phyloP scores from a whole-genome alignment of 805 yeast species.

The Naumovozyma castellii region DNA sequence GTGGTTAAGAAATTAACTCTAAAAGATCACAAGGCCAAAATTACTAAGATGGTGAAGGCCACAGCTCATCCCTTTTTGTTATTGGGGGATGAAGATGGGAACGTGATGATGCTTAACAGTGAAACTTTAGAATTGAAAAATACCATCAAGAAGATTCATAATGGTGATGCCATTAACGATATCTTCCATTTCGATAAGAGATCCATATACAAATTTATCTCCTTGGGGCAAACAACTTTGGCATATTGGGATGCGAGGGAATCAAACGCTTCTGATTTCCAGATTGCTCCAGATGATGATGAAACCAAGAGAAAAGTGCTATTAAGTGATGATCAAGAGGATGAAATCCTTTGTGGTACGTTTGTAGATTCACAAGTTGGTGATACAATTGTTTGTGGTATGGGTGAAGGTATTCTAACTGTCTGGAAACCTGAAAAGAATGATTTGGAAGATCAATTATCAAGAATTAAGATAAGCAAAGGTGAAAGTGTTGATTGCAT shows the following conservation, averaged over 20 bases:
- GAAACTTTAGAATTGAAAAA: constrained; percentile 42
- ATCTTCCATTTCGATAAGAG: constrained; percentile 54
- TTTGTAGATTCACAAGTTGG: constrained; percentile 56
- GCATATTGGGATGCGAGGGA: constrained; percentile 72
- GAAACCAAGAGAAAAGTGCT: constrained; percentile 40
- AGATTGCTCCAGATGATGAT: constrained; percentile 13
- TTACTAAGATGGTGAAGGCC: constrained; percentile 30
- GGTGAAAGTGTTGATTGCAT: constrained; percentile 69
- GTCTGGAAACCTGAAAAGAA: constrained; percentile 73
- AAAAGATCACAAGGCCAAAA: constrained; percentile 1
- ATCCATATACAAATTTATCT: constrained; percentile 69
- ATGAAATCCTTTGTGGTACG: constrained; percentile 72
- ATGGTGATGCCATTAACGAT: constrained; percentile 68
- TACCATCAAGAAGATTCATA: constrained; percentile 45
- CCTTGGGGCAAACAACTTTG: constrained; percentile 75
- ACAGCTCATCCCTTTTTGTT: constrained; percentile 36
- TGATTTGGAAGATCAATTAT: constrained; percentile 64
- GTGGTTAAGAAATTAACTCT: constrained; percentile 48
- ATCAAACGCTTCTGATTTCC: constrained; percentile 17
- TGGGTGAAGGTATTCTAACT: constrained; percentile 85
- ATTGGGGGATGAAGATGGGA: constrained; percentile 61
- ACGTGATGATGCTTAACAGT: constrained; percentile 54
- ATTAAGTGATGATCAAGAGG: constrained; percentile 84
- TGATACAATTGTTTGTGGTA: constrained; percentile 65
- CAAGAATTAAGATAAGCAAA: constrained; percentile 58